phyloP scores from a whole-genome alignment of 257 asterid genomes.

The Parsonsia alboflavescens region DNA sequence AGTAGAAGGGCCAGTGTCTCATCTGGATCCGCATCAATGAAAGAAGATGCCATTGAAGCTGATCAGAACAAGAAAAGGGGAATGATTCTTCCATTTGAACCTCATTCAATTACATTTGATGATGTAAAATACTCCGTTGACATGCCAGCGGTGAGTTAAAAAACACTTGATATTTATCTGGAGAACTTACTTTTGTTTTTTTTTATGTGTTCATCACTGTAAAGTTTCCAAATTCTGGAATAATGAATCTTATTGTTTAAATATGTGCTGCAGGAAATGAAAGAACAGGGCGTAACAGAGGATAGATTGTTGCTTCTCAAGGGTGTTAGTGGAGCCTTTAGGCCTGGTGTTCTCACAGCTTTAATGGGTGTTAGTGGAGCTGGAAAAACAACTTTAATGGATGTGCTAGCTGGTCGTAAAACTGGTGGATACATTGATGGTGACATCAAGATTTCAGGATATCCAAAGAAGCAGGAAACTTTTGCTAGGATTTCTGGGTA shows the following conservation, averaged over 20 bases:
- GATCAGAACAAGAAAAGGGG: slow-evolving; percentile 39
- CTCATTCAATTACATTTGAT: slow-evolving; percentile 75
- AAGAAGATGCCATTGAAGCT: slow-evolving; percentile 28
- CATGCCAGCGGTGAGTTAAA: slow-evolving; percentile 60
- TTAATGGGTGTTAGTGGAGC: slow-evolving; percentile 90
- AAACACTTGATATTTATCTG: neutral
- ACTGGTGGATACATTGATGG: slow-evolving; percentile 83
- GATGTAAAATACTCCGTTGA: slow-evolving; percentile 66
- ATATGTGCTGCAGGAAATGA: slow-evolving; percentile 60
- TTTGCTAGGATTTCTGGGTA: slow-evolving; percentile 73
- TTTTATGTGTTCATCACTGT: neutral
- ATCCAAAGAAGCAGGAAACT: slow-evolving; percentile 65
- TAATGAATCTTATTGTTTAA: neutral
- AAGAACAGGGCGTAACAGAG: slow-evolving; percentile 43
- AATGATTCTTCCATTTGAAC: slow-evolving; percentile 91
- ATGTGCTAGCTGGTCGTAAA: slow-evolving; percentile 72
- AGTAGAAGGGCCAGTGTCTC: neutral
- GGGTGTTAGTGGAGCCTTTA: slow-evolving; percentile 69
- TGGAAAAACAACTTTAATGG: slow-evolving; percentile 80
- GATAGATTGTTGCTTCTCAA: slow-evolving; percentile 55
- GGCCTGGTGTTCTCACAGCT: slow-evolving; percentile 85
- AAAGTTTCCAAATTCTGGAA: neutral
- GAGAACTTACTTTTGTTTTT: neutral
- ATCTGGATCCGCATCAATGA: slow-evolving; percentile 14
- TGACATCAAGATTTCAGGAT: slow-evolving; percentile 54